Evolutionary conservation across 768 basidiomycete species (phyloP).

Genomic region (Suillus subluteus): DNA sequence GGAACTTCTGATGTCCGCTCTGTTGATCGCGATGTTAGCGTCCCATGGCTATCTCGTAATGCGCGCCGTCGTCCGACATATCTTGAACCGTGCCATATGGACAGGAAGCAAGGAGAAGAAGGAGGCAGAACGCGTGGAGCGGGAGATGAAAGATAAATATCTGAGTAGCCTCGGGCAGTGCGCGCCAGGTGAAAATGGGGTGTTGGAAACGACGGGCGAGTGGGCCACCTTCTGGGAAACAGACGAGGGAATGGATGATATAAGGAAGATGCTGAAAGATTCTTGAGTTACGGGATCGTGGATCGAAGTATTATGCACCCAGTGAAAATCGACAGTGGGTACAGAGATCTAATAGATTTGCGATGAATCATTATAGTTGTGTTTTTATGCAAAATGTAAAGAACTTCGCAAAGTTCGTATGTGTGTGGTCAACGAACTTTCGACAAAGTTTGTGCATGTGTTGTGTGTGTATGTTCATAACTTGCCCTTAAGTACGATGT

Average conservation of each 20-base stretch:
- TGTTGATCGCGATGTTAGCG: conserved; percentile 78
- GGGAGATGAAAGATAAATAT: conserved; percentile 51
- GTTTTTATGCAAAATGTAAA: no score
- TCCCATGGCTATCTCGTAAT: conserved; percentile 84
- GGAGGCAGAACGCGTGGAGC: conserved; percentile 58
- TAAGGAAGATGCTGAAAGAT: conserved; percentile 66
- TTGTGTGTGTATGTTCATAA: no score
- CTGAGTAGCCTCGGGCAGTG: conserved; percentile 34
- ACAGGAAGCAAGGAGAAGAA: conserved; percentile 68
- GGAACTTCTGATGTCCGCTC: conserved; percentile 61
- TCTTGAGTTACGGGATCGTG: conserved; percentile 31
- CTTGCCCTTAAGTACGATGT: no score
- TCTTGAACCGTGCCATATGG: conserved; percentile 82
- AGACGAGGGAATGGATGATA: conserved; percentile 78
- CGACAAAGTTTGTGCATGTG: no score
- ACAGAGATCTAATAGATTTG: no score
- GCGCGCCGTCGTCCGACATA: conserved; percentile 60
- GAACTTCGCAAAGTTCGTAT: no score
- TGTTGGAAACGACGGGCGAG: conserved; percentile 14
- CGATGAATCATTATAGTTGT: no score
- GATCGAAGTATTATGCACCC: not conserved
- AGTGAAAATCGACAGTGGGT: no score
- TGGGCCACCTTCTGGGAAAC: conserved; percentile 63
- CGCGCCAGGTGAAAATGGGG: conserved; percentile 17
- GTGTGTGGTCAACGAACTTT: no score